Evolutionary conservation across 495 filamentous ascomycete species (phyloP), one percentile per base, ranked within the genome.

Genomic region (Terfezia claveryi): DNA sequence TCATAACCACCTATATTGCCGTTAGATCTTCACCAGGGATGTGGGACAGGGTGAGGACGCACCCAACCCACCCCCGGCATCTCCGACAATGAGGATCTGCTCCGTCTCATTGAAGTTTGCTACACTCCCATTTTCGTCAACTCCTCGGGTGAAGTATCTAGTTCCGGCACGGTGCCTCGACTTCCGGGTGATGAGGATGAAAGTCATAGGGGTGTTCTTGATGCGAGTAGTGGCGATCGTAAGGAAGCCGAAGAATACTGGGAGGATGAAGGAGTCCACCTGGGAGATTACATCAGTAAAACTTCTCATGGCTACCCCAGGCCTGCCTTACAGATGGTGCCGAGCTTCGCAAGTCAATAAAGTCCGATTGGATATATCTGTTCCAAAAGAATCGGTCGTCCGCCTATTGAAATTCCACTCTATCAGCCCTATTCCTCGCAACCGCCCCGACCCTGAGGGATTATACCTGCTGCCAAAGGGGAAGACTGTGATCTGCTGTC

Each of bases 321-420:
- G 46, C 59, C 36, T 53, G 56, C 37, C 60, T 59, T 12, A 74
- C 72, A 53, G 64, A 49, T 8, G 60, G 50, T 20, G 75, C 71
- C 0, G 63, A 62, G 37, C 67, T 72, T 49, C 85, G 79, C 63
- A 93, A 84, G 67, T 93, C 77, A 58, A 98, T 95, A 50, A 98
- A 68, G 59, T 96, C 89, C 3, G 82, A 80, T 67, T 88, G 84
- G 51, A 96, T 72, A 63, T 94, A 92, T 53, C 80, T 79, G 67
- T 98, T 98, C 89, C 89, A 98, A 73, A 94, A 98, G 72, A 98
- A 96, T 53, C 91, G 81, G 61, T 98, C 88, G 68, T 98, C 91
- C 54, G 92, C 84, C 63, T 66, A 50, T n/a, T 49, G 8, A 50
- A 4, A 20, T 14, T 14, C 44, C 44, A 14, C 20, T 46, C 16